Conservation (phyloP, 164 flowering plant genomes). For the Magnolia officinalis region DNA sequence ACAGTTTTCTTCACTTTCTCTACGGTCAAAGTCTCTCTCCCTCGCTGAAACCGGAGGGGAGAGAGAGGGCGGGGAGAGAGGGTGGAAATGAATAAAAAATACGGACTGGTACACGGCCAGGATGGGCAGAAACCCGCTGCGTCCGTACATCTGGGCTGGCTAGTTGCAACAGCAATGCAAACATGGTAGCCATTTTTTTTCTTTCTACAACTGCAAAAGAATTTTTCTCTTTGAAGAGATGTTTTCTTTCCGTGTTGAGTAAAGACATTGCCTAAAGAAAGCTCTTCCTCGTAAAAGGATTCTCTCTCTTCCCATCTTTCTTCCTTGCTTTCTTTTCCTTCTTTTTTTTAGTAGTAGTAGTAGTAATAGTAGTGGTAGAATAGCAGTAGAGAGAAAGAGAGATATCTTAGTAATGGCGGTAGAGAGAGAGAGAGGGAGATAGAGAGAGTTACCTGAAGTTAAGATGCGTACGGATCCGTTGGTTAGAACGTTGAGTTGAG, state of each 20-base stretch:
- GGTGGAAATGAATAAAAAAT: neutral
- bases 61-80: neutral
- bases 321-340: neutral
- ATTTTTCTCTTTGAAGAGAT: neutral
- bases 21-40: neutral
- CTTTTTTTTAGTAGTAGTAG: neutral
- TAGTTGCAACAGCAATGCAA: neutral
- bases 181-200: neutral
- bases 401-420: neutral
- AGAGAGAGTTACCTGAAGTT: slow-evolving; percentile 2
- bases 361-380: neutral
- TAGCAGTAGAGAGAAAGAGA: neutral
- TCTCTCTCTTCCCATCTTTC: neutral
- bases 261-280: neutral
- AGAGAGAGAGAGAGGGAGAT: slow-evolving; percentile 1
- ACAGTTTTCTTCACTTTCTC: neutral
- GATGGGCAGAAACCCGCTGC: neutral
- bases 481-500: slow-evolving; percentile 78
- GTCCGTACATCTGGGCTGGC: slow-evolving; percentile 1
- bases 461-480: slow-evolving; percentile 31
- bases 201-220: neutral
- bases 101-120: neutral
- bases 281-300: neutral
- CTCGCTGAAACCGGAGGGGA: slow-evolving; percentile 1
- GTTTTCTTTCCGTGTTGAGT: neutral